Base-by-base conservation (phyloP, 1,284 basidiomycete genomes). In the Pyrrhoderma lamaoense region DNA sequence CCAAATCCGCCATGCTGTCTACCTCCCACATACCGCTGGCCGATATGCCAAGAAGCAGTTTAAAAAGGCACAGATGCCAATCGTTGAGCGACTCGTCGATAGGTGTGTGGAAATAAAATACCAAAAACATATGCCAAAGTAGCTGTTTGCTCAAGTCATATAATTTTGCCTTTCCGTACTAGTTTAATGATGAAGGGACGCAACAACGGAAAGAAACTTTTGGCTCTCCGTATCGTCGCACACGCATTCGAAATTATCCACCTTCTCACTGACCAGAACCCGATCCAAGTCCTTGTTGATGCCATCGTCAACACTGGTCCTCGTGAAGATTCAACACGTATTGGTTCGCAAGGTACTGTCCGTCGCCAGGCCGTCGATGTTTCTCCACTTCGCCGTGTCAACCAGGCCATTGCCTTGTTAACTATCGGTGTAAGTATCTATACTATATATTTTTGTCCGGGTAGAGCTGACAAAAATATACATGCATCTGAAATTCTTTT, bases 41-140 rank as follows among this genome's bases (percentile, higher is more conserved):
- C 93, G 96, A 72, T 99, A 98, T 72, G 92, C 94, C 68, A 93
- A 93, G 81, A 98, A 98, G 80, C 93, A 97, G 73, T 99, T 99
- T 87, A 96, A 95, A 82, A 99, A 99, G 86, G 93, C 93, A 18
- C 92, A 96, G 74, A 99, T 99, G 95, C 96, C 96, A 67, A 96
- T 99, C 69, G 96, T 99, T 64, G 95, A 99, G 77, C 93, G 95
- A 67, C 80, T 99, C 63, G 95, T 99, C 60, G 95, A 98, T 82
- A 89, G 89, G 92, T 93, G 67, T 65, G 83, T 71, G n/a, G n/a
- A n/a, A n/a, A n/a, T n/a, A n/a, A n/a, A n/a, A n/a, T n/a, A n/a
- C n/a, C n/a, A n/a, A n/a, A n/a, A n/a, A n/a, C n/a, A n/a, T n/a
- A n/a, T n/a, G n/a, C n/a, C n/a, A n/a, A n/a, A n/a, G n/a, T n/a